Base-by-base conservation (phyloP, 441 rosid genomes). In the Flueggea neowawraea region DNA sequence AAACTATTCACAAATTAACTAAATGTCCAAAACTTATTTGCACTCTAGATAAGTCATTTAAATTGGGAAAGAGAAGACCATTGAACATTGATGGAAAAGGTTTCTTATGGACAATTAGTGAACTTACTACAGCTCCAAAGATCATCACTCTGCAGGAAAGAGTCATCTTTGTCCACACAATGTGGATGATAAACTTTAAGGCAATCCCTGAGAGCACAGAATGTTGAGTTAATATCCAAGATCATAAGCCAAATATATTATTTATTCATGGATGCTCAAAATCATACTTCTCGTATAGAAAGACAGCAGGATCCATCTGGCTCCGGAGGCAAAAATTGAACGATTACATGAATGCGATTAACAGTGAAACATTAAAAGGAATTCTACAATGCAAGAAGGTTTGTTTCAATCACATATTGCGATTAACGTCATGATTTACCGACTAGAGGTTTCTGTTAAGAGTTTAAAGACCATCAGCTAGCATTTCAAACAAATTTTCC, bases 361-460 rank as follows among this genome's bases (percentile, higher is more conserved):
- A 36, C 4, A 36, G 41, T 36, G 2, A 36, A 36, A 5, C 41
- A 36, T 36, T 36, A 5, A 36, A 36, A 36, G 6, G 7, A 36
- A 36, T 8, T 36, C 41, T 36, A 36, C 4, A 36, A 36, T 1
- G 41, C 41, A 36, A 8, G 41, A 36, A 5, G 41, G 9, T 8
- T 5, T 8, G 9, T 36, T 47, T 47, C n/a, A 47, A 9, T 14
- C 9, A 12, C 50, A 10, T 9, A 14, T 2, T 10, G 50, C 5
- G 4, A 47, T 12, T 47, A 10, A 14, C 50, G 9, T 47, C 44
- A 52, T 41, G 62, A 85, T 95, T 85, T 68, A 90, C 97, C 56
- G 95, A 84, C 67, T 75, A 80, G 62, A 94, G 96, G 82, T 90
- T 94, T 69, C 84, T 77, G 69, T 94, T 90, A 53, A 90, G 84